phyloP scores from a whole-genome alignment of 495 filamentous ascomycete genomes.

The Tuber aestivum region DNA sequence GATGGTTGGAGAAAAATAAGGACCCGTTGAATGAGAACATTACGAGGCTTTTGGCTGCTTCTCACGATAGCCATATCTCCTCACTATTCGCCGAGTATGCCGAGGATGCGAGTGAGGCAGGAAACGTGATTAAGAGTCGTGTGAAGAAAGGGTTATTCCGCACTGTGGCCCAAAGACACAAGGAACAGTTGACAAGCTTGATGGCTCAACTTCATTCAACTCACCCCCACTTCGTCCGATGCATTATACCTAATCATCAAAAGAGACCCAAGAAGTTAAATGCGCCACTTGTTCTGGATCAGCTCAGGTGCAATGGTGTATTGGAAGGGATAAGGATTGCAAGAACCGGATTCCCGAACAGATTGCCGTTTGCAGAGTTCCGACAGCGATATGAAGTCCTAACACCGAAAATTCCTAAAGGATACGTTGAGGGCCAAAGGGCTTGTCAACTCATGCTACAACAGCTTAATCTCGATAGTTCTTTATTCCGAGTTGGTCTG shows the following conservation, averaged over 20 bases:
- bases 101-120: slow-evolving; percentile 67
- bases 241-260: slow-evolving; percentile 97
- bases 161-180: slow-evolving; percentile 94
- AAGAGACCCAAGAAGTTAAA: slow-evolving; percentile 92
- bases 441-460: slow-evolving; percentile 83
- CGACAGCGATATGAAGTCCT: slow-evolving; percentile 96
- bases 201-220: slow-evolving; percentile 96
- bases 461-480: slow-evolving; percentile 73
- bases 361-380: slow-evolving; percentile 87
- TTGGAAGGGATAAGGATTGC: slow-evolving; percentile 97
- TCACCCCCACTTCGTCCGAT: slow-evolving; percentile 96
- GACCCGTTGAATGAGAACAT: slow-evolving; percentile 97
- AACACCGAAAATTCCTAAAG: slow-evolving; percentile 79
- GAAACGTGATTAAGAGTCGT: slow-evolving; percentile 56
- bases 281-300: slow-evolving; percentile 83
- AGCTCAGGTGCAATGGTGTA: slow-evolving; percentile 96
- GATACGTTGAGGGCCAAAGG: slow-evolving; percentile 82
- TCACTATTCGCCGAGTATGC: slow-evolving; percentile 81
- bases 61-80: slow-evolving; percentile 74
- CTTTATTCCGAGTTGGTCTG: slow-evolving; percentile 85
- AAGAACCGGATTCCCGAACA: slow-evolving; percentile 95
- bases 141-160: slow-evolving; percentile 98
- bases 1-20: slow-evolving; percentile 99
- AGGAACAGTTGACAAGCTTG: slow-evolving; percentile 87
- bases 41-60: slow-evolving; percentile 76